These are phyloP conservation scores for Elaeagnus macrophylla DNA, from an alignment of 306 rosid species.

Conservation along the genomic window DNA sequence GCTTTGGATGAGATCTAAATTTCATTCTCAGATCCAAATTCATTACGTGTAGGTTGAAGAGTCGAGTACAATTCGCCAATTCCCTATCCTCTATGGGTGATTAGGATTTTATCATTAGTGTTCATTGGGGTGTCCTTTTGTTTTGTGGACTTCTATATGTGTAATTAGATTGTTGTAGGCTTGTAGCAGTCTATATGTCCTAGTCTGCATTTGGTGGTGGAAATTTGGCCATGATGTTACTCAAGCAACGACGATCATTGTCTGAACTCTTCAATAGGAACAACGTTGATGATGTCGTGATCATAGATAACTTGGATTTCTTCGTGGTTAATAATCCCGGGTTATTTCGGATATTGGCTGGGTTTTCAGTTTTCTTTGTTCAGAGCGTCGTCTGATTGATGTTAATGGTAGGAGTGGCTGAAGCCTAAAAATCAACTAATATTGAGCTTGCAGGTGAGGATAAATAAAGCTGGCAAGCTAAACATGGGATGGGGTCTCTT, in stretches of 20 bases:
- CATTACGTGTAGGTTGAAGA: conserved; percentile 18
- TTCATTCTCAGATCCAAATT: conserved; percentile 30
- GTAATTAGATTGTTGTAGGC: conserved; percentile 33
- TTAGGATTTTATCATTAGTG: conserved; percentile 12
- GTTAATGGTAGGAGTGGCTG: conserved; percentile 23
- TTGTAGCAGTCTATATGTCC: conserved; percentile 22
- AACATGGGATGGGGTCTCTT: conserved; percentile 20
- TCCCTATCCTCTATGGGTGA: conserved; percentile 4
- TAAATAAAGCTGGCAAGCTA: conserved; percentile 28
- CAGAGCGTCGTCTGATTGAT: conserved; percentile 25
- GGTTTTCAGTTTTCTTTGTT: conserved; percentile 19
- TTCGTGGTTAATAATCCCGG: conserved; percentile 18
- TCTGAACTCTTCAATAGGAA: conserved; percentile 15
- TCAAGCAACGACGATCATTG: conserved; percentile 20
- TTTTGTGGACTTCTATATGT: conserved; percentile 17
- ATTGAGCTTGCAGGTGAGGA: conserved; percentile 36
- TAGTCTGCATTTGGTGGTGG: conserved; percentile 38
- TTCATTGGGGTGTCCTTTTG: conserved; percentile 14
- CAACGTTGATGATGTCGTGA: conserved; percentile 15
- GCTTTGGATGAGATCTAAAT: conserved; percentile 21
- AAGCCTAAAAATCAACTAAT: conserved; percentile 23
- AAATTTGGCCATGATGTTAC: conserved; percentile 38
- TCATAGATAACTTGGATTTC: conserved; percentile 10
- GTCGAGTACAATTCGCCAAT: conserved; percentile 7
- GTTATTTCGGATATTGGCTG: conserved; percentile 18